Conservation (phyloP, 192 early-diverging fungal genomes). For the Umbelopsis isabellina region DNA sequence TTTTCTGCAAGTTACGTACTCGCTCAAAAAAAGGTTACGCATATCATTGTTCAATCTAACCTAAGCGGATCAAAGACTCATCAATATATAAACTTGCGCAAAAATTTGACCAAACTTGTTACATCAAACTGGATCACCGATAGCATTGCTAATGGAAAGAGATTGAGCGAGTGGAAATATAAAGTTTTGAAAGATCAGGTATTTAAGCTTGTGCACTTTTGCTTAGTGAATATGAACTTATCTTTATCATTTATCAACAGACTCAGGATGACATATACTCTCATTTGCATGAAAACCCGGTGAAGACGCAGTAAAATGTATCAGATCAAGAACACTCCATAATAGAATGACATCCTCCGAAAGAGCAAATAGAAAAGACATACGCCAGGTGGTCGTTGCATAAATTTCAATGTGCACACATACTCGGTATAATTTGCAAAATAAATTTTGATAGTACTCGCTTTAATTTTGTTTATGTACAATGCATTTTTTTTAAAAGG, state of each 20-base stretch:
- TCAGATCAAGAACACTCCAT: no score
- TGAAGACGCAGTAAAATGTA: no score
- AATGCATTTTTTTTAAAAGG: slow-evolving; percentile 4
- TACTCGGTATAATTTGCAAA: no score
- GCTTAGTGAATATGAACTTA: neutral
- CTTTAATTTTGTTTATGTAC: slow-evolving; percentile 3
- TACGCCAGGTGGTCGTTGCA: no score
- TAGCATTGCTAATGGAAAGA: slow-evolving; percentile 13
- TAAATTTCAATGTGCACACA: no score
- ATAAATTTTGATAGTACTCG: neutral
- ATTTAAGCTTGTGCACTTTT: neutral
- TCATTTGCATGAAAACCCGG: no score
- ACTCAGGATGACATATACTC: no score
- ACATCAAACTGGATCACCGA: neutral
- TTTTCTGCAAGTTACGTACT: neutral
- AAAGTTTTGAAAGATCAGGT: slow-evolving; percentile 3
- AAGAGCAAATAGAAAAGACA: no score
- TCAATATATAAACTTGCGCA: neutral
- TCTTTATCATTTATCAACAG: no score
- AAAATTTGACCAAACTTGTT: slow-evolving; percentile 8
- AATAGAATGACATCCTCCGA: no score
- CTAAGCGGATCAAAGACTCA: neutral
- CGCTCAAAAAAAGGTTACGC: neutral
- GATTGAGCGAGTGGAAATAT: slow-evolving; percentile 18
- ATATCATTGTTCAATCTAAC: slow-evolving; percentile 2